Conservation (phyloP, 2,329 filamentous ascomycete species). For the Arthrinium puccinioides region DNA sequence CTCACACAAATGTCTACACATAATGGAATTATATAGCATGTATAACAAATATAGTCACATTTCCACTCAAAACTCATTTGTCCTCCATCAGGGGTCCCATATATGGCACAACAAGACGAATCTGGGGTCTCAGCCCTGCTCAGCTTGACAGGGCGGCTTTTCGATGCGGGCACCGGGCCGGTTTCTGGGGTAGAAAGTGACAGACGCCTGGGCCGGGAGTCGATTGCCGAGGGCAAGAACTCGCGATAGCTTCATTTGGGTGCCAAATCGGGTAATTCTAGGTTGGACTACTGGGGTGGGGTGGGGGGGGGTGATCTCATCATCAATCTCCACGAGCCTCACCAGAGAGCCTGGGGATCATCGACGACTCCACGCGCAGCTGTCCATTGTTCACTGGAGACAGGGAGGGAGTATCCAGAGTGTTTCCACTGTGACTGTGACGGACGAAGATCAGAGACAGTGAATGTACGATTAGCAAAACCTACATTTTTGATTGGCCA, state of each 20-base stretch:
- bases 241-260: slow-evolving; percentile 7
- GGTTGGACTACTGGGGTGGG: too few species aligned
- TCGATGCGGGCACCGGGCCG: slow-evolving; percentile 1
- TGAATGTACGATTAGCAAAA: too few species aligned
- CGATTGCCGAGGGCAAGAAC: slow-evolving; percentile 1
- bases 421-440: too few species aligned
- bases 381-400: too few species aligned
- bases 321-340: too few species aligned
- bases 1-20: too few species aligned
- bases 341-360: too few species aligned
- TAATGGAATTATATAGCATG: neutral
- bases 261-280: slow-evolving; percentile 4
- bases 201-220: neutral
- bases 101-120: neutral
- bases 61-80: neutral
- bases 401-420: too few species aligned
- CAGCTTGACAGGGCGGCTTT: neutral
- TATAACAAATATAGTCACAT: neutral
- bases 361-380: too few species aligned
- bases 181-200: slow-evolving; percentile 4
- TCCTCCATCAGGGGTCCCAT: neutral
- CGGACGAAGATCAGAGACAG: too few species aligned
- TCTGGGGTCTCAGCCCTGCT: slow-evolving; percentile 4
- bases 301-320: too few species aligned
- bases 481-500: too few species aligned